phyloP scores from a whole-genome alignment of 176 grass and related monocot species.

The Aegilops speltoides region DNA sequence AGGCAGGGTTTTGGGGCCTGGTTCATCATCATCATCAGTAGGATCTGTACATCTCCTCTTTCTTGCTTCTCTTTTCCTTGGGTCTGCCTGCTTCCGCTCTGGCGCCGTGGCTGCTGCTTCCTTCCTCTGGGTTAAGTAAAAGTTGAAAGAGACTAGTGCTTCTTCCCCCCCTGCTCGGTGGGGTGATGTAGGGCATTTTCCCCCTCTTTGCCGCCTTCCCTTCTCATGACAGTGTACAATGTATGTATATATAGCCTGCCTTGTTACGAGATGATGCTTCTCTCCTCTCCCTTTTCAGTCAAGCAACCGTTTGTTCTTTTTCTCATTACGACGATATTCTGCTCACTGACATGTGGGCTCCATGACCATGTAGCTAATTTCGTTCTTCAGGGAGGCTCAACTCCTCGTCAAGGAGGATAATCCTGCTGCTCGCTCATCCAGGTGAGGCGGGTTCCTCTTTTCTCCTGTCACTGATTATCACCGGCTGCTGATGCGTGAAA shows the following conservation, averaged over 20 bases:
- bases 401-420: neutral
- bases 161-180: slow-evolving; percentile 56
- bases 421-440: neutral
- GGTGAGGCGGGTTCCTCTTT: neutral
- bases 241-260: slow-evolving; percentile 25
- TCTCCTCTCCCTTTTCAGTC: neutral
- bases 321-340: neutral
- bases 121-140: slow-evolving; percentile 10
- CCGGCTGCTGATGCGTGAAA: neutral
- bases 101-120: neutral
- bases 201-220: neutral
- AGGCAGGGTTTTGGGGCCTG: neutral
- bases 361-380: neutral
- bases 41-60: slow-evolving; percentile 55
- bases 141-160: slow-evolving; percentile 22
- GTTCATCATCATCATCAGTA: slow-evolving; percentile 11
- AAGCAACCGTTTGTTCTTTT: neutral
- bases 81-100: neutral
- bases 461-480: neutral
- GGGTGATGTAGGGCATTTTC: slow-evolving; percentile 63
- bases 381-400: no score
- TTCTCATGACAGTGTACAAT: slow-evolving; percentile 34
- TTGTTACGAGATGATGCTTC: neutral
- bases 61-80: neutral
- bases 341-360: neutral